Percentiles rank a stretch among this genome's conserved stretches.
phyloP scores from a whole-genome alignment of 1,284 basidiomycete species.

The Cryptococcus sp. region DNA sequence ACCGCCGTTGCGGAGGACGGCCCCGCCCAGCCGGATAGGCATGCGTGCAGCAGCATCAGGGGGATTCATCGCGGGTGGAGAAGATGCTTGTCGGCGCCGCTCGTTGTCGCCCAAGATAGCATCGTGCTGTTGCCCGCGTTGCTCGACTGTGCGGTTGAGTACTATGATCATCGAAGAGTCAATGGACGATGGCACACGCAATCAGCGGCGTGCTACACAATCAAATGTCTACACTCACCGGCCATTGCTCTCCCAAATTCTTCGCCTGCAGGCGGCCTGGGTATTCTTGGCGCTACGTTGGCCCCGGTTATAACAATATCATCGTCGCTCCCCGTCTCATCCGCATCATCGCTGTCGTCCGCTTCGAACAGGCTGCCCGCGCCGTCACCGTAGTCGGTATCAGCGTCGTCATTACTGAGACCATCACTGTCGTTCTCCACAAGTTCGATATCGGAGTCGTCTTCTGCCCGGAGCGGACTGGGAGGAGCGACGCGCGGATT shows the following conservation, averaged over 20 bases:
- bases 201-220: neutral
- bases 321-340: slow-evolving; percentile 11
- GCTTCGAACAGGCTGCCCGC: neutral
- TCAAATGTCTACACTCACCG: slow-evolving; percentile 8
- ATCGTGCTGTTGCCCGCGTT: neutral
- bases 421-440: no score
- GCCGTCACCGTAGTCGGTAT: neutral
- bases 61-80: slow-evolving; percentile 7
- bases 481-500: no score
- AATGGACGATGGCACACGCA: neutral
- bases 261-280: neutral
- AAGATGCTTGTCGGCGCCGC: slow-evolving; percentile 11
- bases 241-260: slow-evolving; percentile 13
- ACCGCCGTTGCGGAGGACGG: slow-evolving; percentile 25
- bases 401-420: no score
- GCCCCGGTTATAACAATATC: slow-evolving; percentile 17
- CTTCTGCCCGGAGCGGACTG: no score
- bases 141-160: slow-evolving; percentile 4
- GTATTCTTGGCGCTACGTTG: slow-evolving; percentile 1
- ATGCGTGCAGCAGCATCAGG: neutral
- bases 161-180: slow-evolving; percentile 1
- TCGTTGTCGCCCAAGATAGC: slow-evolving; percentile 13
- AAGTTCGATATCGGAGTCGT: no score
- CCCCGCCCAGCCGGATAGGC: slow-evolving; percentile 20
- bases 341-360: neutral